Base-by-base conservation (phyloP, 2,329 filamentous ascomycete species). In the Bisporella sp. region DNA sequence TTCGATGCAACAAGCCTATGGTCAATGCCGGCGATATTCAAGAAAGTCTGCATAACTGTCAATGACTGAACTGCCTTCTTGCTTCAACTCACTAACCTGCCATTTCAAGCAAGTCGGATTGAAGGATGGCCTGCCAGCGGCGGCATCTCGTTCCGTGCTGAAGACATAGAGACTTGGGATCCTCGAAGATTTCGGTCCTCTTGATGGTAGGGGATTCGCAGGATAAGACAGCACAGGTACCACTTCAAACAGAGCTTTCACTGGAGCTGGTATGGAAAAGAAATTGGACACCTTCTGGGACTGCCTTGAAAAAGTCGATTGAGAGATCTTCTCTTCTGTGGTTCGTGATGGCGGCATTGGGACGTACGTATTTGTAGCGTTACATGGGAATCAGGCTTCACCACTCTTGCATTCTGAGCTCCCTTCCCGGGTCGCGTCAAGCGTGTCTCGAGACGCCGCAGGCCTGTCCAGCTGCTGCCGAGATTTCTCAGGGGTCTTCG, bases 51-150 rank as follows among this genome's bases (percentile, higher is more conserved):
- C 48, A 2, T n/a, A 21, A n/a, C n/a, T 37, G 35, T 37, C 45
- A 56, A 37, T 33, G 8, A 49, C 31, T 12, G 29, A 21, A 30
- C 43, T 35, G 31, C 30, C 31, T 28, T 41, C 8, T 21, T 13
- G 32, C 7, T 32, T 6, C 13, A 12, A 33, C 45, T 49, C 33
- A 67, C 81, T 59, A 62, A 92, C 89, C 87, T 97, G 93, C 90
- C 90, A 97, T 73, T 92, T 96, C 63, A 97, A 74, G 73, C 93
- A 99, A 52, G 84, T 82, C 8, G 93, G 93, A 66, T 97, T 97
- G 71, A 86, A 95, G 57, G 89, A 95, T 30, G 90, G 87, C 31
- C 73, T 70, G 4, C 82, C 82, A 39, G 64, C 64, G 50, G 68
- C 66, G 33, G 82, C 85, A 60, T 81, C 85, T n/a, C 76, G 71